These are phyloP conservation scores for Tephrocybe sp. DNA, from an alignment of 768 basidiomycete species.

Conservation along the genomic window DNA sequence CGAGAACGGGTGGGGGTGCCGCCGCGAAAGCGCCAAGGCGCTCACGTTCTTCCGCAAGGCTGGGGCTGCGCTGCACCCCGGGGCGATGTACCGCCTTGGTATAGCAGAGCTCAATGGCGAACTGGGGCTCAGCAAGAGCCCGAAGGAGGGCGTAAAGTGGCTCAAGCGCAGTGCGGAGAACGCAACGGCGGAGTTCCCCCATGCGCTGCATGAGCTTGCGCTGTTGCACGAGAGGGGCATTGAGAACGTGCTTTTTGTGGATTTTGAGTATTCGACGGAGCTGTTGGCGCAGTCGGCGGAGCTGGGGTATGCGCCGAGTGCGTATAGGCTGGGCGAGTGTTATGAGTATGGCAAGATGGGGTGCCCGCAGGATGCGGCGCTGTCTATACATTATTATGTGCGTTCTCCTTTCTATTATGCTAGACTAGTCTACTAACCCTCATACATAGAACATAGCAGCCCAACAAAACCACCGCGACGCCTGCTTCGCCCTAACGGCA, in stretches of 20 bases:
- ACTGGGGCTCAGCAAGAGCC: slow-evolving; percentile 79
- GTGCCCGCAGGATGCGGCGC: slow-evolving; percentile 93
- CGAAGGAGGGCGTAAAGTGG: slow-evolving; percentile 98
- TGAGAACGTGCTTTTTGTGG: slow-evolving; percentile 96
- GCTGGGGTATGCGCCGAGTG: slow-evolving; percentile 94
- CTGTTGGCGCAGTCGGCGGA: slow-evolving; percentile 94
- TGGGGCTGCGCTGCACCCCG: slow-evolving; percentile 86
- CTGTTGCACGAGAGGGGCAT: slow-evolving; percentile 96
- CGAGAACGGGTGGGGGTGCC: slow-evolving; percentile 98
- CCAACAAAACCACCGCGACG: slow-evolving; percentile 94
- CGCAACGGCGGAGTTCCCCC: slow-evolving; percentile 93
- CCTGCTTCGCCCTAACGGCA: slow-evolving; percentile 96
- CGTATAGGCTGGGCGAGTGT: slow-evolving; percentile 94
- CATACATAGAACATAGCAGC: slow-evolving; percentile 89
- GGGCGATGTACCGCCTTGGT: slow-evolving; percentile 95
- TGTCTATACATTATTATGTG: slow-evolving; percentile 99
- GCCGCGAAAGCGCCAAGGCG: slow-evolving; percentile 89
- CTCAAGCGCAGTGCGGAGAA: slow-evolving; percentile 95
- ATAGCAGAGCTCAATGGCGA: slow-evolving; percentile 97
- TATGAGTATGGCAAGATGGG: slow-evolving; percentile 99
- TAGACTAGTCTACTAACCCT: slow-evolving; percentile 12
- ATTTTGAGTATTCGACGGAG: slow-evolving; percentile 94
- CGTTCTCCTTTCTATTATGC: slow-evolving; percentile 30
- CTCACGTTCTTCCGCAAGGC: slow-evolving; percentile 94
- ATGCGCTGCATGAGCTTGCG: slow-evolving; percentile 93